Conservation (phyloP, 441 rosid genomes). For the Populus hybrid region DNA sequence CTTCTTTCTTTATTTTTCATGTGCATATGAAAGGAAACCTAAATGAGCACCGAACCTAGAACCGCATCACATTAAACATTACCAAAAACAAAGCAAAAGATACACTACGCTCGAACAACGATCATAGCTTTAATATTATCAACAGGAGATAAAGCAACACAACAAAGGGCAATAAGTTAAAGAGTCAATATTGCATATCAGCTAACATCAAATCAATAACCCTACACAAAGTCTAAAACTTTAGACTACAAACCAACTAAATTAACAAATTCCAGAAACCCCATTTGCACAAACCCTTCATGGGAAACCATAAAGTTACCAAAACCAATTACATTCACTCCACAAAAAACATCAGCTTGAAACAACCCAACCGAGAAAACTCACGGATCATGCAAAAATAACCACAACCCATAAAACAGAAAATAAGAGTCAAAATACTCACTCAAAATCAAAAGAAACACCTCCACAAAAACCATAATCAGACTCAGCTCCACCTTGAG, state of each 20-base stretch:
- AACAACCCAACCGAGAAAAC: slow-evolving; percentile 16
- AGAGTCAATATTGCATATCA: slow-evolving; percentile 4
- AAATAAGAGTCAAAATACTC: slow-evolving; percentile 28
- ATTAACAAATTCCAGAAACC: slow-evolving; percentile 10
- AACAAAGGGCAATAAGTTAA: slow-evolving; percentile 3
- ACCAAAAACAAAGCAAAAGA: slow-evolving; percentile 5
- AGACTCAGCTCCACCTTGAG: slow-evolving; percentile 22
- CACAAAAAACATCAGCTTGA: slow-evolving; percentile 6
- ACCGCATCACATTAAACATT: slow-evolving; percentile 7
- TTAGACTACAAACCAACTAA: not conserved
- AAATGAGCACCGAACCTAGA: not conserved
- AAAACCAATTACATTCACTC: slow-evolving; percentile 4
- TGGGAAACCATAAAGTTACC: not conserved
- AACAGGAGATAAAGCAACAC: slow-evolving; percentile 6
- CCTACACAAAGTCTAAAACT: not conserved
- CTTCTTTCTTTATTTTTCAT: not conserved
- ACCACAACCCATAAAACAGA: slow-evolving; percentile 21
- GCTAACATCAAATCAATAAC: not conserved
- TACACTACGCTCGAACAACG: not conserved
- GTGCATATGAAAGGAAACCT: not conserved
- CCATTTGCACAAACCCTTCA: not conserved
- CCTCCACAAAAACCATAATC: slow-evolving; percentile 23
- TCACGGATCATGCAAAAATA: slow-evolving; percentile 29
- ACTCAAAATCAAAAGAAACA: slow-evolving; percentile 42
- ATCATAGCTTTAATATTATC: not conserved